phyloP scores from a whole-genome alignment of 106 monocot genomes.

The Dendrobium nobile region DNA sequence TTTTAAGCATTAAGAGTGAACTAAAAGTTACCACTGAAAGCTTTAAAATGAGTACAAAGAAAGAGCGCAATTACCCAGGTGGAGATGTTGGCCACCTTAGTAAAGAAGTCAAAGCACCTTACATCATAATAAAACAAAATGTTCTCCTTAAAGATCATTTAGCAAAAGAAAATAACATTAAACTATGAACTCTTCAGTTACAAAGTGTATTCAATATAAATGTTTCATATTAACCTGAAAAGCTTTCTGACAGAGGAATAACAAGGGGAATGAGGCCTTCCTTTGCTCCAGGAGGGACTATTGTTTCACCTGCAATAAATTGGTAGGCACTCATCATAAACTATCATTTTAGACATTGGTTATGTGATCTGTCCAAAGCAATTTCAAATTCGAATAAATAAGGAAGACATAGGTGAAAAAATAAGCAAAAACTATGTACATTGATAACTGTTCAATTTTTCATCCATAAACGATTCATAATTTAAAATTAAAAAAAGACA shows the following conservation, averaged over 20 bases:
- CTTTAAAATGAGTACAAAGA: slow-evolving; percentile 3
- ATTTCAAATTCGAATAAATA: too few species aligned
- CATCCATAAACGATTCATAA: too few species aligned
- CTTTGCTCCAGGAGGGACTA: slow-evolving; percentile 70
- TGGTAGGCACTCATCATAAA: background rate
- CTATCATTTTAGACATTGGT: background rate
- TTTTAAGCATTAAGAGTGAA: background rate
- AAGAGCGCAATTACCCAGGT: slow-evolving; percentile 45
- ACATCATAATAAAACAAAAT: slow-evolving; percentile 11
- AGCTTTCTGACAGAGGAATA: slow-evolving; percentile 72
- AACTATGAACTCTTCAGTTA: background rate
- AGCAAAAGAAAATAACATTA: background rate
- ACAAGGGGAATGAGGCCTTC: slow-evolving; percentile 79
- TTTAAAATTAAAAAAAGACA: too few species aligned
- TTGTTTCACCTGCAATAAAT: slow-evolving; percentile 57
- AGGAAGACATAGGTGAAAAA: too few species aligned
- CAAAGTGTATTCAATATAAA: slow-evolving; percentile 5
- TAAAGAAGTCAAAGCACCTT: slow-evolving; percentile 82
- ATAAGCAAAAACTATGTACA: too few species aligned
- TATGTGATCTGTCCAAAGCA: too few species aligned
- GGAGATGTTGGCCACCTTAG: slow-evolving; percentile 97
- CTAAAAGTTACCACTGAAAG: background rate
- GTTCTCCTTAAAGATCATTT: background rate
- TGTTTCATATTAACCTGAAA: slow-evolving; percentile 50
- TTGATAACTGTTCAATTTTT: too few species aligned